A percentile compares a stretch with the other conserved stretches of the same genome.
These are phyloP conservation scores for Diaporthe citriasiana DNA, from an alignment of 2,329 filamentous ascomycete genomes.

Conservation along the genomic window DNA sequence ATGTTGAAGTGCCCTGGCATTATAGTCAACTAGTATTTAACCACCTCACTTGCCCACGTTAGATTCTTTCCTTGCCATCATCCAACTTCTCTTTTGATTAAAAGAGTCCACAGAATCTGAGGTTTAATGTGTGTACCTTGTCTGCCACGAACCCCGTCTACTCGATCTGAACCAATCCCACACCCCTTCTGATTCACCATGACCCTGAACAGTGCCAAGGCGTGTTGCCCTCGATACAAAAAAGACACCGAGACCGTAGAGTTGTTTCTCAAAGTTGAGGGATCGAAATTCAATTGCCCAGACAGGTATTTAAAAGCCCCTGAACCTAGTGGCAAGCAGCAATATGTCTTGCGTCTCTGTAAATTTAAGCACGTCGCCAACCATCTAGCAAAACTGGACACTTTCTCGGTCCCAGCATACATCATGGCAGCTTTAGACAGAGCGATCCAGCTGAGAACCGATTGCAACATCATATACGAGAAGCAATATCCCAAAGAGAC, in stretches of 20 bases:
- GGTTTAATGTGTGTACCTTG: neutral
- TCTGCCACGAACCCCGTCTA: neutral
- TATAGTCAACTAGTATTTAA: too few relatives aligned
- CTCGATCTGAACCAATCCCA: neutral
- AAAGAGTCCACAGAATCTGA: neutral
- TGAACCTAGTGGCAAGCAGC: too few relatives aligned
- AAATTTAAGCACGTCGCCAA: neutral
- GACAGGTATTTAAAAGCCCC: neutral
- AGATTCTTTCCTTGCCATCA: too few relatives aligned
- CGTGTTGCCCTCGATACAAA: neutral
- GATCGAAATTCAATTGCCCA: neutral
- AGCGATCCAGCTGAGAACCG: neutral
- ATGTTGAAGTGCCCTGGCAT: too few relatives aligned
- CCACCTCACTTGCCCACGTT: too few relatives aligned
- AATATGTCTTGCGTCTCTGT: neutral
- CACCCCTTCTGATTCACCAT: neutral
- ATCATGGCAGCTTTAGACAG: neutral
- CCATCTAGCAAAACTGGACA: neutral
- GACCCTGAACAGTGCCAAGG: neutral
- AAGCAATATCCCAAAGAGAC: neutral
- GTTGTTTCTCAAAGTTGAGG: neutral
- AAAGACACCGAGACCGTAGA: neutral
- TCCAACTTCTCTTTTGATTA: neutral
- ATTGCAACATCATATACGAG: neutral
- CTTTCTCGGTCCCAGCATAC: neutral